Base-by-base conservation (phyloP, 208 protist species). In the Leishmania aethiopica region DNA sequence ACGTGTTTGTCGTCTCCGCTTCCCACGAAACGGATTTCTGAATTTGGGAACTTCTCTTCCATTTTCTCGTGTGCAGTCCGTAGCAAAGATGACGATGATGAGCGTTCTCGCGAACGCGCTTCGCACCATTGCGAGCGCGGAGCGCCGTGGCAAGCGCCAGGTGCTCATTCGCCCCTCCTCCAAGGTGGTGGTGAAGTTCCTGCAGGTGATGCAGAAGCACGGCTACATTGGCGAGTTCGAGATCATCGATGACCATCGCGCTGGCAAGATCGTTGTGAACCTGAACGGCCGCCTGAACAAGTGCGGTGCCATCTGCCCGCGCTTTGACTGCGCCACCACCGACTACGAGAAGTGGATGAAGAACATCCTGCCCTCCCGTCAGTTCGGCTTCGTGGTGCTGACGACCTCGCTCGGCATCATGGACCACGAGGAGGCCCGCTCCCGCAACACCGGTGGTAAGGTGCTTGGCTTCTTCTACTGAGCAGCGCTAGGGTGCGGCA, bases 191-290 rank as follows among this genome's bases (percentile, higher is more conserved):
- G 93, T 99, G 86, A 99, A 99, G 91, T 99, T 99, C 95, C 95
- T 99, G 77, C 92, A 97, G 83, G 99, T 99, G 80, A 99, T 99
- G 99, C 99, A 99, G 98, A 99, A 99, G 94, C 99, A 99, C 94
- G 98, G 99, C 92, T 99, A 99, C 98, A 99, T 99, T 94, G 99
- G 99, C 82, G 99, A 99, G 90, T 99, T 99, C 90, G 99, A 99
- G 94, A 94, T 99, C 91, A 96, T 99, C 88, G 99, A 99, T 93
- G 99, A 99, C 95, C 99, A 99, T 94, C 96, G 99, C 84, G 90
- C 96, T 28, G 99, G 99, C 84, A 99, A 99, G 94, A 99, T 99
- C 84, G 99, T 99, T 79, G 96, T 99, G 77, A 98, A 99, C 86
- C 98, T 99, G 47, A 99, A 99, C 88, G 99, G 99, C 79, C 98